Conservation (phyloP, 2,329 filamentous ascomycete genomes). For the Diaporthe capsici region DNA sequence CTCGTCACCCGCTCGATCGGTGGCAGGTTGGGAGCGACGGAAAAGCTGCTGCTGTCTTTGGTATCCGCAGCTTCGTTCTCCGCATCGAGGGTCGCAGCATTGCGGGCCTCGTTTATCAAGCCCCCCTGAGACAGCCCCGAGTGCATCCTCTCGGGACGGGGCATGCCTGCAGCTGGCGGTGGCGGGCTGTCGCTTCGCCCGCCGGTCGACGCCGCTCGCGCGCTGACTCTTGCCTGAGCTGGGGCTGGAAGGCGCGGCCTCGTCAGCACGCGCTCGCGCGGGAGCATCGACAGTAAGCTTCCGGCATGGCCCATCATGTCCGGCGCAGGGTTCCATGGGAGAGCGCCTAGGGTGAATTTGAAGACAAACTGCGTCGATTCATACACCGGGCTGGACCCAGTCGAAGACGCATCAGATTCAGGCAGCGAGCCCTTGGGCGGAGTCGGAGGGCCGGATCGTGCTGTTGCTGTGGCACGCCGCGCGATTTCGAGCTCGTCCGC, state of each 20-base stretch:
- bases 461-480: constrained; percentile 64
- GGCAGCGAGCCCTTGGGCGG: constrained; percentile 52
- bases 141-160: constrained; percentile 61
- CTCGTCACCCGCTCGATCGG: constrained; percentile 44
- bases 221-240: constrained; percentile 74
- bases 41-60: constrained; percentile 35
- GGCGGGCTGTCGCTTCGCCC: constrained; percentile 55
- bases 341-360: constrained; percentile 77
- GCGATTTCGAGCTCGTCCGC: constrained; percentile 63
- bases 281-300: constrained; percentile 69
- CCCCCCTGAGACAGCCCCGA: constrained; percentile 63
- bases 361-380: constrained; percentile 75
- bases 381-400: constrained; percentile 68
- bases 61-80: constrained; percentile 42
- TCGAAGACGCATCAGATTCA: constrained; percentile 65
- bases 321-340: constrained; percentile 48
- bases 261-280: constrained; percentile 73
- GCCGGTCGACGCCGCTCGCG: constrained; percentile 48
- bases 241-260: constrained; percentile 78
- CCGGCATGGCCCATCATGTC: constrained; percentile 42
- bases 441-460: constrained; percentile 54
- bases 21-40: constrained; percentile 42
- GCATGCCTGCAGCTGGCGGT: constrained; percentile 54
- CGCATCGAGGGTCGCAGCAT: constrained; percentile 56
- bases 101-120: constrained; percentile 65